phyloP scores from a whole-genome alignment of 768 basidiomycete species.

The Leccinellum luteum region DNA sequence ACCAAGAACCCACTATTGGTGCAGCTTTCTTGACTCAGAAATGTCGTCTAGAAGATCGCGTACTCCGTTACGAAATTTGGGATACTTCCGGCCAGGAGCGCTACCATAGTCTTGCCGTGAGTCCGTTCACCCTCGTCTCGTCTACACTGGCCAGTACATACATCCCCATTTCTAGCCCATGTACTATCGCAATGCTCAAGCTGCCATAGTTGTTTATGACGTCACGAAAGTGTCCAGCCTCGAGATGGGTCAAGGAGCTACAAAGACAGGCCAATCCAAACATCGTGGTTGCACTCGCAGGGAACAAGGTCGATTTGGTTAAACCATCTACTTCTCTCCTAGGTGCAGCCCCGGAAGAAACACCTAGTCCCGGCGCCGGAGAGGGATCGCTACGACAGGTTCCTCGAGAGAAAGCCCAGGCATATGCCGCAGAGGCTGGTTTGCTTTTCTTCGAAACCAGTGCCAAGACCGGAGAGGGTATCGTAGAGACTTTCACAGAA shows the following conservation, averaged over 20 bases:
- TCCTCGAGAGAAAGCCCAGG: conserved; percentile 90
- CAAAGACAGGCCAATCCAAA: conserved; percentile 99
- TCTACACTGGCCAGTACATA: no score
- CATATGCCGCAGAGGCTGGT: conserved; percentile 93
- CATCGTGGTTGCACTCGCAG: conserved; percentile 97
- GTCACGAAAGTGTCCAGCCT: conserved; percentile 93
- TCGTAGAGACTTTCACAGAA: conserved; percentile 96
- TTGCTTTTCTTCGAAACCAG: conserved; percentile 96
- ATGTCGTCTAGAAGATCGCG: no score
- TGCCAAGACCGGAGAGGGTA: conserved; percentile 94
- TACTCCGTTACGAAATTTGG: no score
- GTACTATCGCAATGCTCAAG: conserved; percentile 98
- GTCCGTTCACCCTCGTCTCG: no score
- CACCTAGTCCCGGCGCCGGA: conserved; percentile 44
- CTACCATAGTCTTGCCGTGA: no score
- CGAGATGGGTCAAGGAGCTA: conserved; percentile 99
- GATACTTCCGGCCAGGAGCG: no score
- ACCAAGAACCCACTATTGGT: no score
- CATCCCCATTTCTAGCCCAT: conserved; percentile 61
- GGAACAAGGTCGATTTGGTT: conserved; percentile 95
- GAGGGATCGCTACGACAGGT: conserved; percentile 87
- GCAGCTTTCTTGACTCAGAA: no score
- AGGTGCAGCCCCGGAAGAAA: conserved; percentile 69
- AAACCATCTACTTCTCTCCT: conserved; percentile 57
- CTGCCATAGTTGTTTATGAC: conserved; percentile 98